Conservation (phyloP, 805 yeast species). For the Maudiozyma pseudohumilis region DNA sequence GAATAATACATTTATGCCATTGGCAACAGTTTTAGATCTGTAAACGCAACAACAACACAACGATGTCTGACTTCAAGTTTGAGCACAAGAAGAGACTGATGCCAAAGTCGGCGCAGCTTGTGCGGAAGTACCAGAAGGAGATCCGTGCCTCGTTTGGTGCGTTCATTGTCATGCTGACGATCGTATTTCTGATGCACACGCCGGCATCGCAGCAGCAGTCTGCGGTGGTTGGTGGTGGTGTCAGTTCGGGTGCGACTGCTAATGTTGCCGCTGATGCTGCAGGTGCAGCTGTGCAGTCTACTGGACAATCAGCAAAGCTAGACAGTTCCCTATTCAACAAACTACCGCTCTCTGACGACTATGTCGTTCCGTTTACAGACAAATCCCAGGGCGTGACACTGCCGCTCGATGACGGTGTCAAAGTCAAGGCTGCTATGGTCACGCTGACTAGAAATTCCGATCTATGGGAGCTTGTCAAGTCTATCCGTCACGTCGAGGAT, state of each 20-base stretch:
- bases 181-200: slow-evolving; percentile 12
- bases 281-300: neutral
- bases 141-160: slow-evolving; percentile 20
- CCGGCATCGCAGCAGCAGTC: too few species aligned
- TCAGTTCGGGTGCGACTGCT: too few species aligned
- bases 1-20: too few species aligned
- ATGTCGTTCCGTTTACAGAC: slow-evolving; percentile 24
- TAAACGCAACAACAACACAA: too few species aligned
- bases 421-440: slow-evolving; percentile 56
- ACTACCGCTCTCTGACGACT: slow-evolving; percentile 8
- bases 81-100: slow-evolving; percentile 18
- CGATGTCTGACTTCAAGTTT: too few species aligned
- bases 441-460: slow-evolving; percentile 65
- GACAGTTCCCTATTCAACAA: too few species aligned
- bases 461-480: slow-evolving; percentile 42
- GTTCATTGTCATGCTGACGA: slow-evolving; percentile 13
- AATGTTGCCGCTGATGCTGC: neutral
- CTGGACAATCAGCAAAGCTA: slow-evolving; percentile 1
- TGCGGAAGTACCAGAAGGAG: slow-evolving; percentile 22
- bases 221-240: neutral
- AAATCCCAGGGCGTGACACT: slow-evolving; percentile 22
- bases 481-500: slow-evolving; percentile 55
- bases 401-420: slow-evolving; percentile 27
- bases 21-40: neutral
- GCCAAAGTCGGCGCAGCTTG: slow-evolving; percentile 26